Evolutionary conservation across 163 green algal genomes (phyloP).

Genomic region (Volvox carteri): DNA sequence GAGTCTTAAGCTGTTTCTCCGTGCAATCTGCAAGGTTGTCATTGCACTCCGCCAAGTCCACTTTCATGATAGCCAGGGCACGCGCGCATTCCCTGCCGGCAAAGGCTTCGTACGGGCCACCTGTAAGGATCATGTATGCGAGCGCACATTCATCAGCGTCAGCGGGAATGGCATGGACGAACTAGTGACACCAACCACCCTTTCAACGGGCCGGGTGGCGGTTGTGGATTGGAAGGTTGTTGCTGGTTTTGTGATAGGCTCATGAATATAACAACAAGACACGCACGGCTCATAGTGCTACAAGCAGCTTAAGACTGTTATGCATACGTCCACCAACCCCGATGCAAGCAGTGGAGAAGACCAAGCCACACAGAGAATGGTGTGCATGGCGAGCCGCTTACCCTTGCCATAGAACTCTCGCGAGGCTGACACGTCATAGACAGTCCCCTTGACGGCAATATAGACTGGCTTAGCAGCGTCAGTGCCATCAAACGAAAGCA

Average conservation of each 20-base stretch:
- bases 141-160: no score
- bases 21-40: constrained; percentile 62
- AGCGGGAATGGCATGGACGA: no score
- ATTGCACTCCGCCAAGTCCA: constrained; percentile 63
- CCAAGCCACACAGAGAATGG: neutral
- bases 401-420: constrained; percentile 72
- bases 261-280: no score
- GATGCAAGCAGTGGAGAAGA: no score
- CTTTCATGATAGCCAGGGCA: constrained; percentile 72
- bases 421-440: constrained; percentile 70
- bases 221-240: no score
- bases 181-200: no score
- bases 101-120: constrained; percentile 69
- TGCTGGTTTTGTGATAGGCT: no score
- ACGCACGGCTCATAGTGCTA: no score
- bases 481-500: constrained; percentile 59
- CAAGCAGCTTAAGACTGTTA: no score
- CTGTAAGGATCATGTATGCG: constrained; percentile 51
- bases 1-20: constrained; percentile 67
- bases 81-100: constrained; percentile 70
- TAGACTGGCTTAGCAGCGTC: constrained; percentile 66
- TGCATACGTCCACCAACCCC: no score
- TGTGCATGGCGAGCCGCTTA: no score
- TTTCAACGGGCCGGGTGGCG: no score
- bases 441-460: constrained; percentile 62